A percentile compares a stretch with the other conserved stretches of the same genome.
Conservation (phyloP, 768 basidiomycete genomes). For the Coprinopsis marcescibilis region DNA sequence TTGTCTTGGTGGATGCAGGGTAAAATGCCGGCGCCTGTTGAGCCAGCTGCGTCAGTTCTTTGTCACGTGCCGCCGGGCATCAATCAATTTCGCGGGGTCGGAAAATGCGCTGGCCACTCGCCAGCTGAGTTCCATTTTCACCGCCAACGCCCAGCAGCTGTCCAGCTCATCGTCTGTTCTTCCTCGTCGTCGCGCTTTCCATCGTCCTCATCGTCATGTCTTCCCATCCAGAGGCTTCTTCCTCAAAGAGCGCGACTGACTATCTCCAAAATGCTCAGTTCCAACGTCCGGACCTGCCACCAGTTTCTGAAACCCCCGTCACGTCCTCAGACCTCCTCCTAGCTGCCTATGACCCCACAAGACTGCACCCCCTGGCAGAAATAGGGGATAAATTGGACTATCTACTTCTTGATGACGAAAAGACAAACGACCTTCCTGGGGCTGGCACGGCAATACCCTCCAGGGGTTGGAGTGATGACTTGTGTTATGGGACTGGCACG, state of each 20-base stretch:
- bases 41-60: no score
- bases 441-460: conserved; percentile 87
- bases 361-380: conserved; percentile 89
- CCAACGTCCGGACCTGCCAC: conserved; percentile 33
- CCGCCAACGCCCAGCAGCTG: conserved; percentile 18
- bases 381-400: conserved; percentile 94
- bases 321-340: conserved; percentile 85
- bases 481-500: conserved; percentile 98
- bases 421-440: conserved; percentile 86
- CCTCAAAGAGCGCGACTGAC: conserved; percentile 41
- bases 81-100: conserved; percentile 2
- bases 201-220: conserved; percentile 23
- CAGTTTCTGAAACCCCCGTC: conserved; percentile 50
- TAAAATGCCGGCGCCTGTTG: no score
- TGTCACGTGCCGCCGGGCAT: not conserved
- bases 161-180: conserved; percentile 14
- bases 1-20: not conserved
- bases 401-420: conserved; percentile 93
- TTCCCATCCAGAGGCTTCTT: conserved; percentile 29
- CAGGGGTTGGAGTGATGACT: conserved; percentile 97
- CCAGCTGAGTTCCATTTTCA: no score
- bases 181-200: conserved; percentile 14
- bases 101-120: conserved; percentile 5
- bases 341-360: conserved; percentile 85
- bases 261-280: conserved; percentile 45